phyloP scores from a whole-genome alignment of 108 stramenopile species.

The Pseudonitzschia pungens region DNA sequence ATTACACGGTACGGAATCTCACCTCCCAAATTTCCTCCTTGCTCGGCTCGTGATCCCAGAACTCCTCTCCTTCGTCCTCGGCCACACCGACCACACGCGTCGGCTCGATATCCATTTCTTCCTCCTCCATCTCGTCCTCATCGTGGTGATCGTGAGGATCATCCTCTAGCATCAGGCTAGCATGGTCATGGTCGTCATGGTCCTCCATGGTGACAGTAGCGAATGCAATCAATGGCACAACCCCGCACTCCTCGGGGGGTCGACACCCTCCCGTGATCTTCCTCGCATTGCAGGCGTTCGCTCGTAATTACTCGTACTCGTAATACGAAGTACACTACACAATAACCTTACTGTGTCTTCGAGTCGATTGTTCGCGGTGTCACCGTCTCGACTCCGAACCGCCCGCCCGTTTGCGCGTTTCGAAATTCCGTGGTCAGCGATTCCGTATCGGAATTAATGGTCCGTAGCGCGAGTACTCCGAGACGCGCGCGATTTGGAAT shows the following conservation, averaged over 20 bases:
- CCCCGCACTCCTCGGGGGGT: neutral
- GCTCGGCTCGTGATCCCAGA: slow-evolving; percentile 11
- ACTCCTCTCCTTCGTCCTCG: neutral
- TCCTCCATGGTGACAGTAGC: slow-evolving; percentile 1
- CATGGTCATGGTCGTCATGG: slow-evolving; percentile 15
- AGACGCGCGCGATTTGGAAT: neutral
- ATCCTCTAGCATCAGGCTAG: slow-evolving; percentile 13
- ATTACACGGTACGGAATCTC: neutral
- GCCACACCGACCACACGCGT: neutral
- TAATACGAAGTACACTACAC: neutral
- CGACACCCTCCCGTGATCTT: neutral
- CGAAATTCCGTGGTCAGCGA: neutral
- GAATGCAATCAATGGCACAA: neutral
- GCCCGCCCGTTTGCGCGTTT: neutral
- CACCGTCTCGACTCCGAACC: neutral
- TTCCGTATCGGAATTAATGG: neutral
- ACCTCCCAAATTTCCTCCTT: slow-evolving; percentile 20
- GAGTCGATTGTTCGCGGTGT: too few species aligned
- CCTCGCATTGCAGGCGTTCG: too few species aligned
- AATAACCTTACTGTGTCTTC: too few species aligned
- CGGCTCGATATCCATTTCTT: slow-evolving; percentile 13
- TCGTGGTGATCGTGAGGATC: neutral
- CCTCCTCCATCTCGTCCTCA: slow-evolving; percentile 1
- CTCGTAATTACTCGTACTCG: neutral
- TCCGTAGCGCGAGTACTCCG: neutral